Percentiles rank a stretch among this genome's conserved stretches.
These are phyloP conservation scores for Cladobotryum mycophilum DNA, from an alignment of 2,329 filamentous ascomycete genomes.

Conservation along the genomic window DNA sequence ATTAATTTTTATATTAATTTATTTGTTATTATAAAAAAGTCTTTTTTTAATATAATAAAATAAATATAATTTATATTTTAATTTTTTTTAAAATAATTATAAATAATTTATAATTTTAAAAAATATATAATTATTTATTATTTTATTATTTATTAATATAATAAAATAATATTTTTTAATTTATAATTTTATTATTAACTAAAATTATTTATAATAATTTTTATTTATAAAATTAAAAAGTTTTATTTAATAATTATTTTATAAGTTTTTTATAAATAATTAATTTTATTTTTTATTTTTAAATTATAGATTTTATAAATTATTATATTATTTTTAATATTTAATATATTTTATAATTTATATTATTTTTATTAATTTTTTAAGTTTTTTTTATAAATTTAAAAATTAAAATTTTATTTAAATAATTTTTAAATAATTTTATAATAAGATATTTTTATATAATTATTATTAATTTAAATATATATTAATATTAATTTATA, in stretches of 20 bases:
- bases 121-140: too few relatives aligned
- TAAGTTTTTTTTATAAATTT: not conserved
- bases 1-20: too few relatives aligned
- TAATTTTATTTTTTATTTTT: not conserved
- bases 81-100: not conserved
- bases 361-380: not conserved
- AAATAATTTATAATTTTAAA: too few relatives aligned
- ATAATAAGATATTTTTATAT: not conserved
- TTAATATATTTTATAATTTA: not conserved
- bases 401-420: not conserved
- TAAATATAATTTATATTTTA: not conserved
- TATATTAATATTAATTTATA: not conserved
- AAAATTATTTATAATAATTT: not conserved
- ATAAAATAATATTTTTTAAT: too few relatives aligned
- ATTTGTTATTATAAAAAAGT: constrained; percentile 1
- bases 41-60: constrained; percentile 1
- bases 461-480: not conserved
- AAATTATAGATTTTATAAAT: not conserved
- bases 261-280: not conserved
- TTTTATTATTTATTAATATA: too few relatives aligned
- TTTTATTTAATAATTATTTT: not conserved
- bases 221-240: not conserved
- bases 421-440: not conserved
- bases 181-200: not conserved
- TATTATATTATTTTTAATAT: not conserved